Evolutionary conservation across 2,329 filamentous ascomycete genomes (phyloP).

Genomic region (Fusarium subtropicale): DNA sequence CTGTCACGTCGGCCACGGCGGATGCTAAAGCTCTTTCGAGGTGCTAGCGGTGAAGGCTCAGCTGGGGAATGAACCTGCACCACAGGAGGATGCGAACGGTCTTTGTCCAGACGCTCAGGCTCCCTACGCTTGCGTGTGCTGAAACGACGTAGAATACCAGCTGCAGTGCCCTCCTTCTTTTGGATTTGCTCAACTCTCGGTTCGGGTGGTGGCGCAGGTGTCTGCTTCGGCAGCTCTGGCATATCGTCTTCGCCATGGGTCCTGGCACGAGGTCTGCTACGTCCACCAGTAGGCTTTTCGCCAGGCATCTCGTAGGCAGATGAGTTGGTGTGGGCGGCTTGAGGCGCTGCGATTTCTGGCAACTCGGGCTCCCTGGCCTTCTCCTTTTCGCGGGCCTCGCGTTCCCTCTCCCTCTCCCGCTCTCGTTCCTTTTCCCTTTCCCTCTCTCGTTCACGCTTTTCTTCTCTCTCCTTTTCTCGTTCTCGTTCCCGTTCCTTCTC

Average conservation of each 20-base stretch:
- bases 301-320: slow-evolving; percentile 88
- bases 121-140: slow-evolving; percentile 86
- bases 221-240: slow-evolving; percentile 64
- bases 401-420: slow-evolving; percentile 27
- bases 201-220: slow-evolving; percentile 57
- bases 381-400: slow-evolving; percentile 46
- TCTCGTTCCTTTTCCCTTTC: slow-evolving; percentile 47
- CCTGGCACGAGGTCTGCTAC: slow-evolving; percentile 84
- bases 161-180: slow-evolving; percentile 89
- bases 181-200: slow-evolving; percentile 69
- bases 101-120: slow-evolving; percentile 70
- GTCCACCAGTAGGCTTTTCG: slow-evolving; percentile 85
- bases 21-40: slow-evolving; percentile 91
- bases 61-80: slow-evolving; percentile 83
- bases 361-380: slow-evolving; percentile 61
- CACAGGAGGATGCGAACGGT: slow-evolving; percentile 75
- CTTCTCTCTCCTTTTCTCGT: slow-evolving; percentile 41
- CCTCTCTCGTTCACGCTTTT: slow-evolving; percentile 41
- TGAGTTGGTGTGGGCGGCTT: slow-evolving; percentile 89
- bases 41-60: slow-evolving; percentile 69
- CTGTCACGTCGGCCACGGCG: slow-evolving; percentile 67
- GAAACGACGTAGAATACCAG: slow-evolving; percentile 85
- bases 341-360: slow-evolving; percentile 82
- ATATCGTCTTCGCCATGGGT: slow-evolving; percentile 96
- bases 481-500: slow-evolving; percentile 49